Percentiles rank a stretch among this genome's conserved stretches.
Evolutionary conservation across 2,329 filamentous ascomycete species (phyloP).

Genomic region (Fusarium tupiense): DNA sequence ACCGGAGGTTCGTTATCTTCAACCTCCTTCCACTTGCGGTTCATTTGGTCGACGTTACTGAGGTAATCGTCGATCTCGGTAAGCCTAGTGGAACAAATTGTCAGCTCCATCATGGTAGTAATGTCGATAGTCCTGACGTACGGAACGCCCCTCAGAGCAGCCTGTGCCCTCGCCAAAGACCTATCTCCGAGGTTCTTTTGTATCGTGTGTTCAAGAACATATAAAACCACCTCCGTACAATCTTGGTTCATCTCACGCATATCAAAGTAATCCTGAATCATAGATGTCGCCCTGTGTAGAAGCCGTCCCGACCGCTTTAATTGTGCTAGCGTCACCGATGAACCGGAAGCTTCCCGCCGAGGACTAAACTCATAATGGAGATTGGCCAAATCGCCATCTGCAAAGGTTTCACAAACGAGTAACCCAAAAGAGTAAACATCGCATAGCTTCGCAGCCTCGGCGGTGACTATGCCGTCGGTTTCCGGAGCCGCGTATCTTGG

Average conservation of each 20-base stretch:
- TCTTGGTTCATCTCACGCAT: background rate
- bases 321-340: background rate
- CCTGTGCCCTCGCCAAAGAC: background rate
- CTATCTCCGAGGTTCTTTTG: background rate
- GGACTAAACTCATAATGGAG: background rate
- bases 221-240: background rate
- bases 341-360: fast-evolving
- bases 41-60: background rate
- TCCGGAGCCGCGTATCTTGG: background rate
- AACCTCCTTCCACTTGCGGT: background rate
- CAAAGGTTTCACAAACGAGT: background rate
- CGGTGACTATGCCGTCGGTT: background rate
- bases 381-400: background rate
- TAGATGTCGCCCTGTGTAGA: background rate
- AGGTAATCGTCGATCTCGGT: background rate
- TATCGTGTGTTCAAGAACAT: background rate
- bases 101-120: background rate
- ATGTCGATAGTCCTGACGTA: background rate
- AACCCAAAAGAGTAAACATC: background rate
- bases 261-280: background rate
- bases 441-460: background rate
- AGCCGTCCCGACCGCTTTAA: background rate
- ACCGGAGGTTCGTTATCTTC: background rate
- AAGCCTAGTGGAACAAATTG: background rate
- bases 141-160: background rate